Conservation (phyloP, 192 early-diverging fungal species). For the Coemansia sp. region DNA sequence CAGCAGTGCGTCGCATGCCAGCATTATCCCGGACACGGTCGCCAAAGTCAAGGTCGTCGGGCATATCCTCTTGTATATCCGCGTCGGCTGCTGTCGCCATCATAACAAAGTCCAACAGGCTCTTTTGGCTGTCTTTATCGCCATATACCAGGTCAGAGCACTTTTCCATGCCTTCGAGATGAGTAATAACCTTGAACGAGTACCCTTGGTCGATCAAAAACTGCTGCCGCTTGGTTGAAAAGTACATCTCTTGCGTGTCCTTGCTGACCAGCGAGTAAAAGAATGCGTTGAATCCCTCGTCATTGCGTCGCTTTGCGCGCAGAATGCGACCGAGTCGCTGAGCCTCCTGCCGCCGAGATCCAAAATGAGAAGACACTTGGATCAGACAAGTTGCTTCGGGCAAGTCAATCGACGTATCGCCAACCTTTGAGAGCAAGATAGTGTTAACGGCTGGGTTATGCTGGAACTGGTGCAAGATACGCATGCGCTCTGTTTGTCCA, state of each 20-base stretch:
- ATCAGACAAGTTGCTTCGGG: conserved; percentile 98
- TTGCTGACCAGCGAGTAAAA: conserved; percentile 98
- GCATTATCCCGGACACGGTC: conserved; percentile 23
- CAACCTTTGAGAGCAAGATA: conserved; percentile 87
- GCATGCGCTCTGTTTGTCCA: conserved; percentile 83
- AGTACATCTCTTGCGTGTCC: conserved; percentile 99
- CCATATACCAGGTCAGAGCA: conserved; percentile 75
- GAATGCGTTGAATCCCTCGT: conserved; percentile 94
- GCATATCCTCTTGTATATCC: conserved; percentile 61
- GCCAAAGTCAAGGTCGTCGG: conserved; percentile 58
- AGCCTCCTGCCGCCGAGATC: conserved; percentile 97
- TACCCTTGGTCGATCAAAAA: conserved; percentile 99
- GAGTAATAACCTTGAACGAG: conserved; percentile 98
- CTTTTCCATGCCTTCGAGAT: conserved; percentile 88
- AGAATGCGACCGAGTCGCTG: conserved; percentile 94
- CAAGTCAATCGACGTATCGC: conserved; percentile 97
- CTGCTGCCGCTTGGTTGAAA: conserved; percentile 97
- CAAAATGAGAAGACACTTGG: conserved; percentile 98
- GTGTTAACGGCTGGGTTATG: conserved; percentile 89
- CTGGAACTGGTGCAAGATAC: conserved; percentile 91
- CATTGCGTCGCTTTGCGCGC: conserved; percentile 90
- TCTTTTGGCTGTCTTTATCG: conserved; percentile 71
- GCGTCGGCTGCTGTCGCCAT: conserved; percentile 65
- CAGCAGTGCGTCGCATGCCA: conserved; percentile 55
- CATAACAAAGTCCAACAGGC: conserved; percentile 81